These are phyloP conservation scores for Microthlaspi erraticum DNA, from an alignment of 345 rosid species.

Conservation along the genomic window DNA sequence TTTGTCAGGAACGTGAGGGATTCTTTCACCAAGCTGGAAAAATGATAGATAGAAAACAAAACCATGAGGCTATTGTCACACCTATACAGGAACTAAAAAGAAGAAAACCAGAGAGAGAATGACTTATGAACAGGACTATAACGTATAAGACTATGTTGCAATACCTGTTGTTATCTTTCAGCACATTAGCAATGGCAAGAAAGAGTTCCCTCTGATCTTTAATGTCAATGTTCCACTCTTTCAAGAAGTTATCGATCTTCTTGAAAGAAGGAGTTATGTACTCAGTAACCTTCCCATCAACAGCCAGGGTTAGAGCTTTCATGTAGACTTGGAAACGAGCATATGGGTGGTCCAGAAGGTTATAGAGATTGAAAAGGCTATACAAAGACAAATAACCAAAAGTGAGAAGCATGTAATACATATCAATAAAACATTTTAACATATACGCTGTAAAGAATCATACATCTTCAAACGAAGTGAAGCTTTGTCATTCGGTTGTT, in stretches of 20 bases:
- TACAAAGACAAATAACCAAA: constrained; percentile 27
- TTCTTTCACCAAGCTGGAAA: constrained; percentile 71
- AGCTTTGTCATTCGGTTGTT: constrained; percentile 87
- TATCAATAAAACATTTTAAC: constrained; percentile 14
- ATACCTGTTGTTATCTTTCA: constrained; percentile 84
- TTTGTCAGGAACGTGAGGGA: constrained; percentile 75
- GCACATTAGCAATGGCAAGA: constrained; percentile 68
- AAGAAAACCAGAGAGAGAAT: neutral
- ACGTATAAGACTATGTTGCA: neutral
- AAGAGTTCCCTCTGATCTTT: constrained; percentile 87
- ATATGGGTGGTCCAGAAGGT: constrained; percentile 68
- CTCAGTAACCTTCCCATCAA: constrained; percentile 81
- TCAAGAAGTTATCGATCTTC: constrained; percentile 83
- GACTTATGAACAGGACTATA: neutral
- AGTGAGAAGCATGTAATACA: constrained; percentile 18
- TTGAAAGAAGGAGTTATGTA: constrained; percentile 72
- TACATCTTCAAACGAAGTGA: constrained; percentile 92
- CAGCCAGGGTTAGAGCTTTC: constrained; percentile 73
- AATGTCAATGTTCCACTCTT: constrained; percentile 87
- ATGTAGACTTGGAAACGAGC: constrained; percentile 80
- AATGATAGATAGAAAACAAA: constrained; percentile 13
- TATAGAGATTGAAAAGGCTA: constrained; percentile 96
- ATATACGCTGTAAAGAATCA: neutral
- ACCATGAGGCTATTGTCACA: neutral
- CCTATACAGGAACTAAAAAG: neutral